A percentile compares a stretch with the other conserved stretches of the same genome.
Conservation (phyloP, 139 green algal genomes). For the Chlorella sp. region DNA sequence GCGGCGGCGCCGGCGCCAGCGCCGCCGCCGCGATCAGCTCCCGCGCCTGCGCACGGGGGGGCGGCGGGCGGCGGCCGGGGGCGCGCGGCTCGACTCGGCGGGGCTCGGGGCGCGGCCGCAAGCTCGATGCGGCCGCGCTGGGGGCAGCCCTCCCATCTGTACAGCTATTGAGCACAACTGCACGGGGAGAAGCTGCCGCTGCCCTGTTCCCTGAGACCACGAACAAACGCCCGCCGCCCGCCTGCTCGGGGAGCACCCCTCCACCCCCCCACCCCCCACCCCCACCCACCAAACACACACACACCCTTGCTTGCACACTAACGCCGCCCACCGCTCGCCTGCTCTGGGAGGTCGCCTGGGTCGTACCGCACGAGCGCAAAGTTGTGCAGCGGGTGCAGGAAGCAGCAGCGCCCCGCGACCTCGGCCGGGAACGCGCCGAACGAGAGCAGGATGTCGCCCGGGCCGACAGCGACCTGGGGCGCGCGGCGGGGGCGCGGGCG, state of each 20-base stretch:
- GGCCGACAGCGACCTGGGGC: conserved; percentile 58
- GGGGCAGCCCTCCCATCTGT: no score
- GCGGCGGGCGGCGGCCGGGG: neutral
- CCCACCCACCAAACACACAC: neutral
- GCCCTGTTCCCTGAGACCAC: no score
- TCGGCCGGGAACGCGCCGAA: conserved; percentile 88
- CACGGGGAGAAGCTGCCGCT: no score
- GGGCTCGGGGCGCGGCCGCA: no score
- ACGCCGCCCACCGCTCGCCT: conserved; percentile 22
- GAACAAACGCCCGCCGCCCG: no score
- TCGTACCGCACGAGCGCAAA: conserved; percentile 80
- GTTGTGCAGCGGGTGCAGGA: conserved; percentile 90
- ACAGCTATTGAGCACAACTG: no score
- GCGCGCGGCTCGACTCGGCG: neutral
- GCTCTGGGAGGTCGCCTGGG: conserved; percentile 54
- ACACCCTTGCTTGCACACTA: neutral
- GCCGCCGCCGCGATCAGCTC: conserved; percentile 40
- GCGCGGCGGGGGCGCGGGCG: neutral
- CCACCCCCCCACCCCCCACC: no score
- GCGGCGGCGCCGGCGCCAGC: conserved; percentile 20
- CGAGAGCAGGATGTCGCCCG: conserved; percentile 80
- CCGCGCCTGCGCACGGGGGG: conserved; percentile 36
- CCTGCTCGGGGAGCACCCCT: no score
- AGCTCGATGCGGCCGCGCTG: no score
- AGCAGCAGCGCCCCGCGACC: conserved; percentile 64